Conservation (phyloP, 129 eudicot species). For the Centella asiatica region DNA sequence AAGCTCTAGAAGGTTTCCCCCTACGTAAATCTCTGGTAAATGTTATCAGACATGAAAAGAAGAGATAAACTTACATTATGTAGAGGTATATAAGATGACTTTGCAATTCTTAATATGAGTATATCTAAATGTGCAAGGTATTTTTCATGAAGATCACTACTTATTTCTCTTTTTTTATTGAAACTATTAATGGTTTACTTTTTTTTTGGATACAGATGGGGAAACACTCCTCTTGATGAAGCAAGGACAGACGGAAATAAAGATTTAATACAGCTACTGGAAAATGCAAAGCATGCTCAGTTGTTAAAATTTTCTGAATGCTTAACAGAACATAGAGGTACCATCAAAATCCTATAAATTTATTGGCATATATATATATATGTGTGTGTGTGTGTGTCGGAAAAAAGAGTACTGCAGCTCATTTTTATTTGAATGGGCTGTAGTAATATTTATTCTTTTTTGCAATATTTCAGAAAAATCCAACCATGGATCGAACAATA, state of each 20-base stretch:
- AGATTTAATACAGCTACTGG: slow-evolving; percentile 38
- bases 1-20: too few relatives aligned
- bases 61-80: neutral
- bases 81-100: neutral
- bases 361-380: too few relatives aligned
- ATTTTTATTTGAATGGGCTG: too few relatives aligned
- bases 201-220: slow-evolving; percentile 36
- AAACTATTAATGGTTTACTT: neutral
- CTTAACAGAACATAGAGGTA: slow-evolving; percentile 20
- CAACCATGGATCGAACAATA: too few relatives aligned
- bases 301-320: slow-evolving; percentile 11
- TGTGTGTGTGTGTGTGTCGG: too few relatives aligned
- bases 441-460: too few relatives aligned
- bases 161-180: neutral
- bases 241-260: slow-evolving; percentile 48
- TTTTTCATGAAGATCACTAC: neutral
- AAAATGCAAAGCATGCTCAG: slow-evolving; percentile 36
- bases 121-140: neutral
- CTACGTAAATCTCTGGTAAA: too few relatives aligned
- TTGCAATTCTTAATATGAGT: neutral
- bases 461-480: too few relatives aligned
- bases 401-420: too few relatives aligned
- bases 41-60: neutral
- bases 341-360: neutral
- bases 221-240: slow-evolving; percentile 55